Base-by-base conservation (phyloP, 2,329 filamentous ascomycete species). In the Byssochlamys sp. region DNA sequence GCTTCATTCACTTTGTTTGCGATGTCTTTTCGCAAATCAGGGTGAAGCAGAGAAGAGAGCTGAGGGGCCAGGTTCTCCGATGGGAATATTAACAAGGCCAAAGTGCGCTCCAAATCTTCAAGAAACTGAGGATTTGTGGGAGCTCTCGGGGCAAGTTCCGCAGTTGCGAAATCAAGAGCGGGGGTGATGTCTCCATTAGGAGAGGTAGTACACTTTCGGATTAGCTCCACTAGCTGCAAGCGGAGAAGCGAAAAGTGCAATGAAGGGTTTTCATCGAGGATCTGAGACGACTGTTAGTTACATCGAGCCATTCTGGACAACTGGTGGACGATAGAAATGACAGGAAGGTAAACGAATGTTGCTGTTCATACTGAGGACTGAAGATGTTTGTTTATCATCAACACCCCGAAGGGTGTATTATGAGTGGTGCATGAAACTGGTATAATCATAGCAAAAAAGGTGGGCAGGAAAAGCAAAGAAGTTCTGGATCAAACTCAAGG, bases 401-500 rank as follows among this genome's bases (percentile, higher is more conserved):
- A 84, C 77, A 84, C 86, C 85, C 84, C 80, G 80, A 83, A 45
- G 85, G 84, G 82, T 31, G 81, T 81, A 84, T 97, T 31, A 94
- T 90, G 94, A 91, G 94, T 99, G 94, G 94, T 99, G 94, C 94
- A 99, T 99, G 92, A 95, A 91, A 81, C 88, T 81, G 82, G 81
- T 89, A 80, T 96, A 96, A 99, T 99, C 94, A 94, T 91, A 76
- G 83, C 81, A 83, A 78, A 59, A 64, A 60, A 54, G 61, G 54
- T 39, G 53, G 58, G 31, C 59, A 49, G 57, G 60, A 31, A 24
- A 70, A 31, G 50, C 49, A 52, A 26, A 48, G 35, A 52, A 51
- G 11, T 19, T 31, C n/a, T 19, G 19, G 19, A 19, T 19, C 19
- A 19, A 7, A 25, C 33, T 28, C 39, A 48, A 54, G 26, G 52